Evolutionary conservation across 75 land plant species (phyloP).

Genomic region (Adiantum capillusveneris): DNA sequence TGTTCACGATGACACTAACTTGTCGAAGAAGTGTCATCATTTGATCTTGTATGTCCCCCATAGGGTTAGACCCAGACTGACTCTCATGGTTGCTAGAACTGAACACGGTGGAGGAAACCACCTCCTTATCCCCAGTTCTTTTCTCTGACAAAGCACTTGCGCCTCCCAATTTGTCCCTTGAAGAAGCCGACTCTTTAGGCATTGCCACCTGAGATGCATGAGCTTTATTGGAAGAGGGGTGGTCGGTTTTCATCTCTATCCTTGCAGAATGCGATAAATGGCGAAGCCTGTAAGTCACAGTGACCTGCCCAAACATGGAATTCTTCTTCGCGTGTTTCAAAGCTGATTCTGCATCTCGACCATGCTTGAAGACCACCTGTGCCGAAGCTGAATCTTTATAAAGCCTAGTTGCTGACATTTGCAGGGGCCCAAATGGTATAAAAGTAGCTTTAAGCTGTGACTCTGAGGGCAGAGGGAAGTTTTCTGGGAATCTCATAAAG

Average conservation of each 20-base stretch:
- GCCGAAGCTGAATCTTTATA: constrained; percentile 14
- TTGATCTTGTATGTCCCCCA: constrained; percentile 18
- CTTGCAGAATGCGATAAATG: constrained; percentile 1
- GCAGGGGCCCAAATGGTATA: constrained; percentile 13
- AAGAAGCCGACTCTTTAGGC: too few species aligned
- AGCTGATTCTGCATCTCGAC: constrained; percentile 18
- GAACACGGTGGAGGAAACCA: constrained; percentile 6
- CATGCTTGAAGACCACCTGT: constrained; percentile 15
- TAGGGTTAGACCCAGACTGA: not conserved
- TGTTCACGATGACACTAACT: constrained; percentile 14
- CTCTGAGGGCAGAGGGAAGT: constrained; percentile 43
- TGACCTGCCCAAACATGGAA: constrained; percentile 7
- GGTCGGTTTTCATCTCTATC: not conserved
- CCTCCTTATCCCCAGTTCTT: constrained; percentile 2
- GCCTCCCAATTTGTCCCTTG: not conserved
- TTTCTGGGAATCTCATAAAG: constrained; percentile 33
- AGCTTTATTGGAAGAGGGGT: not conserved
- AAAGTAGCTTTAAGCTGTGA: constrained; percentile 40
- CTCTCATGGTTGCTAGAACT: not conserved
- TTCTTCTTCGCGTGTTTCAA: constrained; percentile 9
- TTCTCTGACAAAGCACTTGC: not conserved
- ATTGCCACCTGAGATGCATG: not conserved
- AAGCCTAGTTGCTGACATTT: constrained; percentile 12
- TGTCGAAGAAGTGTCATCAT: constrained; percentile 20
- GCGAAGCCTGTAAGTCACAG: constrained; percentile 4